A percentile compares a stretch with the other conserved stretches of the same genome.
Evolutionary conservation across 225 moss, liverwort and hornwort species (phyloP).

Genomic region (Thuidium tamariscinum): DNA sequence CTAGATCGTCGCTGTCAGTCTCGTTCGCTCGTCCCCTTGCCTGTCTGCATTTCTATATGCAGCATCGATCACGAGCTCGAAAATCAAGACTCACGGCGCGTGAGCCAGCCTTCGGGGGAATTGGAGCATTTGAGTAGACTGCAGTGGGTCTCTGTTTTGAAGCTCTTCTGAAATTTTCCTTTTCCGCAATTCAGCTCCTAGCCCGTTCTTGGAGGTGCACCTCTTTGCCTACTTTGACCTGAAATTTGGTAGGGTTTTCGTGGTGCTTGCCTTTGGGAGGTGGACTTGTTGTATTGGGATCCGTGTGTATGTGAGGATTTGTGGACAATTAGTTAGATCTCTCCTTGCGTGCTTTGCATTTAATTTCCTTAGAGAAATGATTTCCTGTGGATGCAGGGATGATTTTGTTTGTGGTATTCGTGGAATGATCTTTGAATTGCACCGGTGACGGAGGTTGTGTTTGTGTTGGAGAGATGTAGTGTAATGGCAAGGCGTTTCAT

Average conservation of each 20-base stretch:
- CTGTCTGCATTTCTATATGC: neutral
- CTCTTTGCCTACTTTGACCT: neutral
- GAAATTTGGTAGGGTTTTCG: neutral
- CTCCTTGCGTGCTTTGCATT: neutral
- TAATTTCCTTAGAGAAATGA: no score
- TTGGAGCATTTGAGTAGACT: neutral
- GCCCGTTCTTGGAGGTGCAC: neutral
- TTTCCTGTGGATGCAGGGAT: neutral
- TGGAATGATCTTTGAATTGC: neutral
- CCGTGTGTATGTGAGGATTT: neutral
- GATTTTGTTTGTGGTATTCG: neutral
- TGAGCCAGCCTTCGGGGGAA: neutral
- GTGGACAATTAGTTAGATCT: neutral
- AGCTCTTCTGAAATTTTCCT: neutral
- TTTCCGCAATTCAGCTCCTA: neutral
- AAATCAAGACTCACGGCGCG: neutral
- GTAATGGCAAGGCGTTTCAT: neutral
- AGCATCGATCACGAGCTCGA: neutral
- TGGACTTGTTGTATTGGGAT: neutral
- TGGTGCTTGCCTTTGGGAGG: neutral
- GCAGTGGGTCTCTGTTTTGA: neutral
- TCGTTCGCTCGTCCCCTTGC: neutral
- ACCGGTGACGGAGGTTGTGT: neutral
- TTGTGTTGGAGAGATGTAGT: neutral
- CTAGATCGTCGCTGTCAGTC: neutral